Percentiles rank a stretch among this genome's conserved stretches.
phyloP scores from a whole-genome alignment of 257 asterid species.

The Knoxia roxburghii region DNA sequence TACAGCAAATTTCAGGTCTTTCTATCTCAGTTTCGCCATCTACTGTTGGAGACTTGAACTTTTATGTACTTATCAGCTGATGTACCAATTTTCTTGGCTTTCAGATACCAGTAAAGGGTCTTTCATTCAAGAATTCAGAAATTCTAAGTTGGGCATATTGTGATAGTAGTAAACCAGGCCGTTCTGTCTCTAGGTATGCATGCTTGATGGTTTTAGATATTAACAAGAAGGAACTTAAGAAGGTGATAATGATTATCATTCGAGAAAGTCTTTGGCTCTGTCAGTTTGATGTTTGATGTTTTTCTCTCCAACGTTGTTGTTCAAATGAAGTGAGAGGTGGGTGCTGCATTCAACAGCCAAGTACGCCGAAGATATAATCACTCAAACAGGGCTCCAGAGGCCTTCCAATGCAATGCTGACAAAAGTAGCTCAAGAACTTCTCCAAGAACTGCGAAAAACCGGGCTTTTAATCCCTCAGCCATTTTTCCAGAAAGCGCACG shows the following conservation, averaged over 20 bases:
- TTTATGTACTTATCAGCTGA: neutral
- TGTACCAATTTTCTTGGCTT: conserved; percentile 12
- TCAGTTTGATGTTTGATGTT: neutral
- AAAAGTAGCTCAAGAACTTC: conserved; percentile 70
- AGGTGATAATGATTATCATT: neutral
- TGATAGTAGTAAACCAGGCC: conserved; percentile 88
- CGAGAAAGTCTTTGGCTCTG: neutral
- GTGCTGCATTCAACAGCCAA: conserved; percentile 70
- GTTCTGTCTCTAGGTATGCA: conserved; percentile 48
- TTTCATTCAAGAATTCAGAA: conserved; percentile 66
- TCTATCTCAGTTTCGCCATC: no score
- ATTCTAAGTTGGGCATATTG: conserved; percentile 64
- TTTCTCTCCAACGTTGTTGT: neutral
- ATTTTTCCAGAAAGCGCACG: conserved; percentile 73
- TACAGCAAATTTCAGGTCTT: neutral
- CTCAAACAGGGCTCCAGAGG: conserved; percentile 65
- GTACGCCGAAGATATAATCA: conserved; percentile 60
- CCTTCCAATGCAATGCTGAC: conserved; percentile 48
- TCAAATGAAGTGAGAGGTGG: conserved; percentile 61
- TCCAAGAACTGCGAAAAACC: conserved; percentile 57
- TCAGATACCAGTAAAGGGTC: conserved; percentile 68
- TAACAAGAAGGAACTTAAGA: neutral
- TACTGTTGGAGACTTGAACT: neutral
- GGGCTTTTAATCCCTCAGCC: conserved; percentile 51
- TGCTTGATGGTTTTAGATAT: neutral